These are phyloP conservation scores for Beta macrorhiza DNA, from an alignment of 179 eudicot genomes.

Conservation along the genomic window DNA sequence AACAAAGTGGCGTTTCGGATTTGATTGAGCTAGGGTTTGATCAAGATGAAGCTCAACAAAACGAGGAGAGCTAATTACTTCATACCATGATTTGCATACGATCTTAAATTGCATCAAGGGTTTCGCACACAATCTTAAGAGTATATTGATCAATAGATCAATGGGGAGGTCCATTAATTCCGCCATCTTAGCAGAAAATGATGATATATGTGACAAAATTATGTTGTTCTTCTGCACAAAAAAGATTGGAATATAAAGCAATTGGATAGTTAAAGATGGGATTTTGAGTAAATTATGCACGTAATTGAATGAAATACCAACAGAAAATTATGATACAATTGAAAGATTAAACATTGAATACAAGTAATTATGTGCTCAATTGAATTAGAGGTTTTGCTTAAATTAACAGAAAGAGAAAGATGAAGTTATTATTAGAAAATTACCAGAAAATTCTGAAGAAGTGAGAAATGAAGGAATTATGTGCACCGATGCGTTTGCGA, in stretches of 20 bases:
- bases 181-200: background rate
- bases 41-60: constrained; percentile 28
- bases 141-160: constrained; percentile 25
- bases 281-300: background rate
- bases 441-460: background rate
- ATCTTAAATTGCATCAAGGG: constrained; percentile 30
- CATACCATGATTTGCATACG: constrained; percentile 28
- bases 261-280: background rate
- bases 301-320: background rate
- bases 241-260: background rate
- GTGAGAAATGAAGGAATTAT: background rate
- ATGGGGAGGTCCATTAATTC: constrained; percentile 33
- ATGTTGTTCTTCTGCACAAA: constrained; percentile 14
- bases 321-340: background rate
- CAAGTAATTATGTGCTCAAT: background rate
- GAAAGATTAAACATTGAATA: background rate
- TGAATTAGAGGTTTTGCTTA: background rate
- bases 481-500: background rate
- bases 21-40: constrained; percentile 33
- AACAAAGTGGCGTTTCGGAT: constrained; percentile 25
- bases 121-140: constrained; percentile 29
- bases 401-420: background rate
- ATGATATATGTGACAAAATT: background rate
- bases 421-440: background rate
- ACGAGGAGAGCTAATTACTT: constrained; percentile 20